phyloP scores from a whole-genome alignment of 495 filamentous ascomycete genomes.

The Aspergillus wentii region DNA sequence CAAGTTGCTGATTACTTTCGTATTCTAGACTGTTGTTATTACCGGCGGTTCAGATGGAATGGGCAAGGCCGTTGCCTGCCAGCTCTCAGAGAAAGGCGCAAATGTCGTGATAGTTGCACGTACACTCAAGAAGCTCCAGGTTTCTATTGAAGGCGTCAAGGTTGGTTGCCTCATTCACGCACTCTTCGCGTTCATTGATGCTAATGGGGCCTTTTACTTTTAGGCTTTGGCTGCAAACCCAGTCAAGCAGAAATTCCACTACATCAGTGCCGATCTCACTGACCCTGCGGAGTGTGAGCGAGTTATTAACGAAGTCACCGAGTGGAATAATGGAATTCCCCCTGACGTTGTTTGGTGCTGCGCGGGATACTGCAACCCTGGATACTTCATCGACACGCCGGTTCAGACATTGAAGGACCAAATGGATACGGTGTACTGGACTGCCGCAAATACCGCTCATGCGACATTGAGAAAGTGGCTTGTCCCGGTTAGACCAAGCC shows the following conservation, averaged over 20 bases:
- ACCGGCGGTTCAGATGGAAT: conserved; percentile 94
- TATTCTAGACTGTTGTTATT: conserved; percentile 67
- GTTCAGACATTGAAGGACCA: conserved; percentile 63
- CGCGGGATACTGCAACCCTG: conserved; percentile 71
- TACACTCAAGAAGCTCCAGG: conserved; percentile 67
- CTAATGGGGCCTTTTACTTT: conserved; percentile 9
- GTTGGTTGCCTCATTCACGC: conserved; percentile 42
- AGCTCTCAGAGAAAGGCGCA: conserved; percentile 79
- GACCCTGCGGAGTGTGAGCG: conserved; percentile 58
- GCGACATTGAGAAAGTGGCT: conserved; percentile 48
- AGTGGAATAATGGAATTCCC: conserved; percentile 72
- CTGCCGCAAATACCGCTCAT: conserved; percentile 82
- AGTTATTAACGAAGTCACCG: conserved; percentile 64
- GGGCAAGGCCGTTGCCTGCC: conserved; percentile 67
- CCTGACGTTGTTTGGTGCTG: conserved; percentile 92
- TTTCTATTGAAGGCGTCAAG: conserved; percentile 60
- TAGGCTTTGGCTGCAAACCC: conserved; percentile 56
- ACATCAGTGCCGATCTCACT: conserved; percentile 80
- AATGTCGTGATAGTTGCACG: conserved; percentile 82
- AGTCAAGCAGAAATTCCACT: conserved; percentile 69
- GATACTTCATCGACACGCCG: conserved; percentile 71
- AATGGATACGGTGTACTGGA: conserved; percentile 92
- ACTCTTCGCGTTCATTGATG: neutral
- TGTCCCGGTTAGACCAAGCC: conserved; percentile 26
- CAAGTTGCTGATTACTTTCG: conserved; percentile 9